Conservation (phyloP, 768 basidiomycete genomes). For the Collybia mongolica region DNA sequence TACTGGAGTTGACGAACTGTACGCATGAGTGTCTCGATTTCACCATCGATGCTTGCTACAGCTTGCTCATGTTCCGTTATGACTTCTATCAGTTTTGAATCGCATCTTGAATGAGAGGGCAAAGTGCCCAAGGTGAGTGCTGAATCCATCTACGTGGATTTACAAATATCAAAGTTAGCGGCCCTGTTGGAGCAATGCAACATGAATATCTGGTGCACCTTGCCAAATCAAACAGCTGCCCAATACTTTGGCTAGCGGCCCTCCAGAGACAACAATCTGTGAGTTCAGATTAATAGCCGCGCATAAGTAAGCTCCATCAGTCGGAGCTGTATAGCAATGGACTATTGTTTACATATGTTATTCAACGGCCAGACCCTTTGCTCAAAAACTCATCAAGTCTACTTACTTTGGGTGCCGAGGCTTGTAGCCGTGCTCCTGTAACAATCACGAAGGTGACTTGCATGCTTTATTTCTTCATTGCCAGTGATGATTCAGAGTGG, state of each 20-base stretch:
- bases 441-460: conserved; percentile 3
- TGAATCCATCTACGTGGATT: background rate
- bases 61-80: conserved; percentile 38
- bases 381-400: background rate
- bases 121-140: background rate
- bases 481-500: conserved; percentile 91
- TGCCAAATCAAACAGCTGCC: too few species aligned
- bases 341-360: background rate
- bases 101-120: background rate
- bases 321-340: too few species aligned
- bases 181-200: background rate
- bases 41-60: conserved; percentile 37
- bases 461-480: background rate
- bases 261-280: too few species aligned
- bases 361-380: background rate
- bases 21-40: conserved; percentile 39
- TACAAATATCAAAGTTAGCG: background rate
- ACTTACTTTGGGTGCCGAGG: too few species aligned
- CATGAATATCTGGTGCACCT: too few species aligned
- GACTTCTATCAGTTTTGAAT: conserved; percentile 7
- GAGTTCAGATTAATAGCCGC: too few species aligned
- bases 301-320: too few species aligned
- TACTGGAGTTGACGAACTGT: conserved; percentile 41
- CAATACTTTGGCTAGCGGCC: too few species aligned
- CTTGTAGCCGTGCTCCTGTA: too few species aligned